Evolutionary conservation across 164 flowering plant genomes (phyloP).

Genomic region (Chloranthus sessilifolius): DNA sequence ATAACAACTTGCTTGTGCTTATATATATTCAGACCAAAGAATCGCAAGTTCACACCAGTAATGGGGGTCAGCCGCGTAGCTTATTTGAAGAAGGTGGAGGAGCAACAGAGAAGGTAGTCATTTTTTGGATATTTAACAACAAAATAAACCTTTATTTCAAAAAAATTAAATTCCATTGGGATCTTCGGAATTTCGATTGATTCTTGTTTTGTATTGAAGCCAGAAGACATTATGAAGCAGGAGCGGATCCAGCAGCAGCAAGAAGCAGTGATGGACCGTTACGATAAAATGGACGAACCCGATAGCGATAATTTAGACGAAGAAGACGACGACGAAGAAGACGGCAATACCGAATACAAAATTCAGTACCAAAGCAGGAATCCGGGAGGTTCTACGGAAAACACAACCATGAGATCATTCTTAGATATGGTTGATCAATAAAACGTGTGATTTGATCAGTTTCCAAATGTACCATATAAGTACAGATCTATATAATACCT

Average conservation of each 20-base stretch:
- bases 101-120: constrained; percentile 33
- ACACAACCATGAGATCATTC: too few relatives aligned
- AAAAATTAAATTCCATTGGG: too few relatives aligned
- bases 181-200: constrained; percentile 22
- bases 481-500: too few relatives aligned
- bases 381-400: too few relatives aligned
- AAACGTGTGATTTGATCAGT: too few relatives aligned
- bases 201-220: constrained; percentile 55
- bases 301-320: constrained; percentile 2
- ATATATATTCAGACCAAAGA: too few relatives aligned
- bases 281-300: background rate
- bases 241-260: constrained; percentile 4
- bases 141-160: too few relatives aligned
- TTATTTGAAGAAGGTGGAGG: constrained; percentile 32
- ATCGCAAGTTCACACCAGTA: constrained; percentile 18
- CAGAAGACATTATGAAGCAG: constrained; percentile 77
- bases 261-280: constrained; percentile 4
- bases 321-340: constrained; percentile 5
- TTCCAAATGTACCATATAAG: too few relatives aligned
- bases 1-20: too few relatives aligned
- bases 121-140: background rate
- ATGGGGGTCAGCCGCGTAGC: constrained; percentile 15
- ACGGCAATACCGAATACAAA: too few relatives aligned
- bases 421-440: too few relatives aligned
- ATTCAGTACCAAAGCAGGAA: too few relatives aligned